Evolutionary conservation across 2,329 filamentous ascomycete species (phyloP).

Genomic region (Curvularia verruculosa): DNA sequence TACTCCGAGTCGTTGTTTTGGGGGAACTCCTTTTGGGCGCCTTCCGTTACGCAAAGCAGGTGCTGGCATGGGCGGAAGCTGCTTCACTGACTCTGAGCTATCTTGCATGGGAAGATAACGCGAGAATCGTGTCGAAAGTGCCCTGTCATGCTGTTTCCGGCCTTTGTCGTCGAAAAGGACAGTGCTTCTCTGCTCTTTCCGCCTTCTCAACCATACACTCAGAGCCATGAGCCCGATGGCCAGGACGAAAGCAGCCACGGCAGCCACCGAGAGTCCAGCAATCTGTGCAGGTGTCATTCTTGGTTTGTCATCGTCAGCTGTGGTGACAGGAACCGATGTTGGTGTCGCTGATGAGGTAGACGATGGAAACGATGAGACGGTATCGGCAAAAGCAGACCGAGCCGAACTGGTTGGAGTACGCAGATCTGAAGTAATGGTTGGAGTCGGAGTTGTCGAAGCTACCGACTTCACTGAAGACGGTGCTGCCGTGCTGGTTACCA

Average conservation of each 20-base stretch:
- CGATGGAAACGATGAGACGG: slow-evolving; percentile 31
- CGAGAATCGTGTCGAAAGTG: slow-evolving; percentile 33
- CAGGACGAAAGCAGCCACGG: slow-evolving; percentile 45
- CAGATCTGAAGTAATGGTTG: slow-evolving; percentile 19
- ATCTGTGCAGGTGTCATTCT: slow-evolving; percentile 49
- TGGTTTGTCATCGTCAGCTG: slow-evolving; percentile 22
- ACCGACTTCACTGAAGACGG: slow-evolving; percentile 17
- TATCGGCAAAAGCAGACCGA: slow-evolving; percentile 34
- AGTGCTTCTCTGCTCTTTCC: slow-evolving; percentile 38
- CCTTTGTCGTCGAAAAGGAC: slow-evolving; percentile 32
- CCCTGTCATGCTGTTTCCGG: slow-evolving; percentile 14
- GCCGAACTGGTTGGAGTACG: slow-evolving; percentile 22
- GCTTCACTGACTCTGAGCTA: slow-evolving; percentile 16
- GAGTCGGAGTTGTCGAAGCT: slow-evolving; percentile 16
- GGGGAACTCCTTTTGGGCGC: slow-evolving; percentile 10
- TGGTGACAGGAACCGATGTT: slow-evolving; percentile 20
- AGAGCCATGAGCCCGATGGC: slow-evolving; percentile 49
- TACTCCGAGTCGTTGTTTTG: slow-evolving; percentile 29
- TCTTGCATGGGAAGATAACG: slow-evolving; percentile 23
- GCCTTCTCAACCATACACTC: slow-evolving; percentile 43
- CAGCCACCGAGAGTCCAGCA: slow-evolving; percentile 47
- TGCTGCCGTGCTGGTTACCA: slow-evolving; percentile 29
- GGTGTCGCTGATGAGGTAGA: slow-evolving; percentile 28
- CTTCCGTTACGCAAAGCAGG: slow-evolving; percentile 17
- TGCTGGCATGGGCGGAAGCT: slow-evolving; percentile 20